Percentiles rank a stretch among this genome's conserved stretches.
Conservation (phyloP, 1,284 basidiomycete genomes). For the Leccinum pachyderme region DNA sequence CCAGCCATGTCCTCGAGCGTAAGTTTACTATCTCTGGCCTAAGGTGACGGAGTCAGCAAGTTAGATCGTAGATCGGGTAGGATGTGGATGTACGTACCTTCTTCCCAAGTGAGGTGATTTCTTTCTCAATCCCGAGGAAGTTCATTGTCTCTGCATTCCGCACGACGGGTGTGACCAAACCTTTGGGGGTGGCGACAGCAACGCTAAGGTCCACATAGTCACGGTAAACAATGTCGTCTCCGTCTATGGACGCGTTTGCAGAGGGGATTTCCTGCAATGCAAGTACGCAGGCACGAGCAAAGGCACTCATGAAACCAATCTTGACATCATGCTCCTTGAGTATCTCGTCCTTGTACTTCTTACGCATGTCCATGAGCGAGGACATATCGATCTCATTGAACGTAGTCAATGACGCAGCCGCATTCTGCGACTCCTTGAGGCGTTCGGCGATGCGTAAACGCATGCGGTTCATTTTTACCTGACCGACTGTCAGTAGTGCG, state of each 20-base stretch:
- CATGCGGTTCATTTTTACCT: conserved; percentile 99
- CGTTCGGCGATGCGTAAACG: conserved; percentile 95
- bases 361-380: conserved; percentile 89
- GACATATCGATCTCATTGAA: conserved; percentile 99
- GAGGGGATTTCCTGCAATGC: conserved; percentile 92
- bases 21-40: conserved; percentile 93
- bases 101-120: conserved; percentile 87
- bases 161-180: conserved; percentile 94
- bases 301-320: conserved; percentile 98
- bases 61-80: conserved; percentile 5
- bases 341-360: conserved; percentile 92
- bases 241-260: conserved; percentile 95
- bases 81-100: conserved; percentile 55
- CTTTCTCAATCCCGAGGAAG: conserved; percentile 91
- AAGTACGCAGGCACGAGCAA: conserved; percentile 84
- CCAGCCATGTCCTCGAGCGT: conserved; percentile 97
- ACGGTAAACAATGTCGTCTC: conserved; percentile 92
- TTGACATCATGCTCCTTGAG: conserved; percentile 95
- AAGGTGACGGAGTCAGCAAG: conserved; percentile 9
- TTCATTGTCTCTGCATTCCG: conserved; percentile 87
- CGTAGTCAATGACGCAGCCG: conserved; percentile 94
- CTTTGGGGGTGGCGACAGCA: conserved; percentile 97
- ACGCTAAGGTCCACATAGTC: conserved; percentile 95
- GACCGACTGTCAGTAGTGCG: conserved; percentile 1
- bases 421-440: conserved; percentile 97